Base-by-base conservation (phyloP, 805 yeast genomes). In the Priceomyces melissophilus region DNA sequence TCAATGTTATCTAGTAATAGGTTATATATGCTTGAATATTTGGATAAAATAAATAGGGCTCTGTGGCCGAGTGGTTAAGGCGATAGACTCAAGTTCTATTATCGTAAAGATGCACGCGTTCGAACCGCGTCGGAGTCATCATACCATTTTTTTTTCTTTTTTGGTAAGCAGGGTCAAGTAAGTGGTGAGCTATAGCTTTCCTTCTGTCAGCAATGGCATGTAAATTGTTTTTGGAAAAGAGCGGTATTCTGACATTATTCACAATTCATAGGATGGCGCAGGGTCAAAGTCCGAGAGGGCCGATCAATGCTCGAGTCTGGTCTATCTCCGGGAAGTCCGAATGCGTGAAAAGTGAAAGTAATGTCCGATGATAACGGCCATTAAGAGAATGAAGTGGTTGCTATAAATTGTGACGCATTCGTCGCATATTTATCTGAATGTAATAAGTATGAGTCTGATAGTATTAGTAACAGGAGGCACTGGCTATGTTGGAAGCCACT, bases 1-100 rank as follows among this genome's bases (percentile, higher is more conserved):
- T n/a, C 43, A 51, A 46, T 20, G 47, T 31, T 8, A 41, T 17
- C 20, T 37, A 37, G 14, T n/a, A n/a, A n/a, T n/a, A n/a, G n/a
- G n/a, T n/a, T n/a, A n/a, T n/a, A n/a, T n/a, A n/a, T n/a, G n/a
- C n/a, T n/a, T n/a, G n/a, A n/a, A n/a, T n/a, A n/a, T n/a, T n/a
- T n/a, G n/a, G n/a, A n/a, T n/a, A n/a, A n/a, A n/a, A 20, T 20
- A 20, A 20, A 20, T 20, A 20, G 20, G 38, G 38, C 38, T 35
- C 38, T 35, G 38, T 35, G 38, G 38, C 38, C 38, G 38, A 35
- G 38, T 35, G 38, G 38, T 35, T 35, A 35, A 35, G 38, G 38
- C 38, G 38, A 30, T 30, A 35, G 38, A 35, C 38, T 35, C 38
- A 35, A 35, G 38, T 35, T 35, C 38, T 35, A 30, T 35, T 35